These are phyloP conservation scores for Zymoseptoria brevis DNA, from an alignment of 2,329 filamentous ascomycete genomes.

Conservation along the genomic window DNA sequence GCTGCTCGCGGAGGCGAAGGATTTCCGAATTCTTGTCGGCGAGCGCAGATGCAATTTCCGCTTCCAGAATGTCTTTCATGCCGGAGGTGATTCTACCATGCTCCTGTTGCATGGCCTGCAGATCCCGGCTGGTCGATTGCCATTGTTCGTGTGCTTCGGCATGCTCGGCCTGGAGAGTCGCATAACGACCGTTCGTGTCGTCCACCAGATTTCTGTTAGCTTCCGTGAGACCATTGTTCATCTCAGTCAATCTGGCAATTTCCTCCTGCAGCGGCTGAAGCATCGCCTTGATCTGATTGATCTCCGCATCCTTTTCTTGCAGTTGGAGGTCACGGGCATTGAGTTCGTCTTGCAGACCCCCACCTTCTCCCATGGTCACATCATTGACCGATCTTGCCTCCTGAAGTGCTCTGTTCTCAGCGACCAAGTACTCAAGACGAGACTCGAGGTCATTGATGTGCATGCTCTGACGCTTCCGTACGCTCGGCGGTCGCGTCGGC, in stretches of 20 bases:
- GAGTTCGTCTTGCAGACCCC: conserved; percentile 44
- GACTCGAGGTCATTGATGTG: conserved; percentile 84
- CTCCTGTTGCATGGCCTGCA: conserved; percentile 59
- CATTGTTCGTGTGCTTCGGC: conserved; percentile 45
- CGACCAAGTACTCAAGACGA: conserved; percentile 71
- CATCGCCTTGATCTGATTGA: conserved; percentile 64
- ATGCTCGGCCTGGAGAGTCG: conserved; percentile 59
- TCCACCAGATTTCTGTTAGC: conserved; percentile 69
- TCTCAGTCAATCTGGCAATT: conserved; percentile 68
- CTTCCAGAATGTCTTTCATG: conserved; percentile 54
- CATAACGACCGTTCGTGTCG: conserved; percentile 66
- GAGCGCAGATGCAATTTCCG: conserved; percentile 57
- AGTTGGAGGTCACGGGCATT: conserved; percentile 62
- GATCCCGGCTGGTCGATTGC: conserved; percentile 54
- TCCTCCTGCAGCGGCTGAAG: conserved; percentile 76
- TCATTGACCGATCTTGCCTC: conserved; percentile 45
- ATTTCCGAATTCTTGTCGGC: conserved; percentile 80
- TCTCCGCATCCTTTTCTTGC: conserved; percentile 77
- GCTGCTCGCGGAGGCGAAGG: conserved; percentile 64
- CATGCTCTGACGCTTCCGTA: conserved; percentile 96
- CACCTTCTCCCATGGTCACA: conserved; percentile 42
- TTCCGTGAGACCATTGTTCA: conserved; percentile 70
- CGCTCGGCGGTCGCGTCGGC: conserved; percentile 86
- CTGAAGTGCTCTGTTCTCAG: conserved; percentile 73
- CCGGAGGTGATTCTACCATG: conserved; percentile 55